Percentiles rank a stretch among this genome's conserved stretches.
Conservation (phyloP, 2,329 filamentous ascomycete genomes). For the Myriosclerotinia scirpicola region DNA sequence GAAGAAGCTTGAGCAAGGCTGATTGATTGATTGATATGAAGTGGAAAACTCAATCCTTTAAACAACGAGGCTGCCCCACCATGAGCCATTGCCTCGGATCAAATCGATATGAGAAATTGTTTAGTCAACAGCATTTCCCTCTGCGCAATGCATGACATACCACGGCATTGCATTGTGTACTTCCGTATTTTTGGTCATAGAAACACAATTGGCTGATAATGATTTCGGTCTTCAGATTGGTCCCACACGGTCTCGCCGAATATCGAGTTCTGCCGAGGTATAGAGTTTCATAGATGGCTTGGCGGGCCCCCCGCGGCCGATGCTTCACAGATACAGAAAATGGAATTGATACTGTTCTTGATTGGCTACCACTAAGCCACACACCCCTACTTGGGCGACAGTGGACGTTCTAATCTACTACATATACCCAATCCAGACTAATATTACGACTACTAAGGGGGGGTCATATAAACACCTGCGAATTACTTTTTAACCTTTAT, state of each 20-base stretch:
- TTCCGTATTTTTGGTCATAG: neutral
- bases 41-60: neutral
- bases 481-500: no score
- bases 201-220: neutral
- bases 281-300: neutral
- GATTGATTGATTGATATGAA: neutral
- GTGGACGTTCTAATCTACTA: no score
- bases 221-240: neutral
- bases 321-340: slow-evolving; percentile 41
- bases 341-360: no score
- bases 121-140: neutral
- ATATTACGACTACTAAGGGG: no score
- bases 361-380: no score
- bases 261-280: neutral
- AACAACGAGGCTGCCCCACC: slow-evolving; percentile 14
- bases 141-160: neutral
- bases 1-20: neutral
- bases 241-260: neutral
- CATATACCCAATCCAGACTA: no score
- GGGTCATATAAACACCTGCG: no score
- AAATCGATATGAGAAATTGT: neutral
- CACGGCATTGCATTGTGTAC: neutral
- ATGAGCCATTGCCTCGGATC: neutral
- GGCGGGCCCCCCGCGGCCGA: neutral
- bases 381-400: no score